Evolutionary conservation across 129 eudicot species (phyloP), one percentile per base, ranked within the genome.

Genomic region (Oenanthe sinensis): DNA sequence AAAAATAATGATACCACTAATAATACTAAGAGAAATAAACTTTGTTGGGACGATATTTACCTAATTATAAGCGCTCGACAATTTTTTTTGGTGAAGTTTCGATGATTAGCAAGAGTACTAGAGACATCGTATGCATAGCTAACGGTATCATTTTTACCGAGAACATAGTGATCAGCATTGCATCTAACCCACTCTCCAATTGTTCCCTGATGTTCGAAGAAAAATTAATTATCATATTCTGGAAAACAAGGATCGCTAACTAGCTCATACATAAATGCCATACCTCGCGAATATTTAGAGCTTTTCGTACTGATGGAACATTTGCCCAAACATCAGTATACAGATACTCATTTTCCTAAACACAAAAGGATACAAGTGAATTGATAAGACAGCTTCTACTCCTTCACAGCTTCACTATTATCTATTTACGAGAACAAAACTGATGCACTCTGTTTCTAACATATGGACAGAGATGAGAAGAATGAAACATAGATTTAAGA

Each of bases 231-330:
- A 39, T 71, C 30, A 22, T 11, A 71, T 17, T 19, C 5, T 42
- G 75, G 24, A 8, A 71, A 71, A 71, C 24, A 42, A 37, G 75
- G 17, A 42, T 42, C 8, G 0, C 45, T 5, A 40, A 39, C 4
- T 22, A 16, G 5, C 26, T 7, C 28, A 58, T 7, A 52, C 19
- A 52, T n/a, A 4, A 3, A 24, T 60, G 15, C 2, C 4, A 65
- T 80, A 81, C 84, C 80, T 81, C 67, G 20, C 84, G 79, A 26
- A 81, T 69, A n/a, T 46, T 58, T 5, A 82, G 74, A 47, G 79
- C 81, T 79, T 79, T 48, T 75, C 22, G 86, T 43, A 83, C 86
- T 20, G 77, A 6, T 43, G 10, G 36, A 43, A 79, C 37, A 36
- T 79, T 71, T n/a, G 70, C 63, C 65, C 63, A 58, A 77, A 12